These are phyloP conservation scores for Avena insularis DNA, from an alignment of 176 grass and related monocot genomes.

Conservation along the genomic window DNA sequence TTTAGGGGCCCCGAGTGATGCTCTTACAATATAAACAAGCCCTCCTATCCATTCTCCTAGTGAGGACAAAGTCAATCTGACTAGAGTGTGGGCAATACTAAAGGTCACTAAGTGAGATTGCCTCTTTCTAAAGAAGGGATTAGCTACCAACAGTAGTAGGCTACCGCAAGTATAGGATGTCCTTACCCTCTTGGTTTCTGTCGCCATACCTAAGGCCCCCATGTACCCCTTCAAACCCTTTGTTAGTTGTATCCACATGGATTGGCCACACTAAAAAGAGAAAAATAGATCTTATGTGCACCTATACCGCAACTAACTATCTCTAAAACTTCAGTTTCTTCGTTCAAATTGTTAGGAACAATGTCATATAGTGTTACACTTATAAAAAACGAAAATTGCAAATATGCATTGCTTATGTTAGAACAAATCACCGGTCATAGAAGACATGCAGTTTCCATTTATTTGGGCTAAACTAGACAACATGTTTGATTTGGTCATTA, in stretches of 20 bases:
- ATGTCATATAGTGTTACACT: too few species aligned
- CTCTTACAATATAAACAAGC: neutral
- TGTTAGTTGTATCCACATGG: too few species aligned
- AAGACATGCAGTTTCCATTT: neutral
- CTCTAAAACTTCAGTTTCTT: neutral
- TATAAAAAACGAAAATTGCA: neutral
- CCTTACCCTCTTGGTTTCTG: slow-evolving; percentile 2
- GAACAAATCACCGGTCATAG: neutral
- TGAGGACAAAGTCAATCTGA: slow-evolving; percentile 5
- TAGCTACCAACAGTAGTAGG: too few species aligned
- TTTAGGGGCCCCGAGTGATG: neutral
- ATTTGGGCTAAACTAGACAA: neutral
- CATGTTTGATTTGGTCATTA: neutral
- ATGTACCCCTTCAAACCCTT: neutral
- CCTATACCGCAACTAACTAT: neutral
- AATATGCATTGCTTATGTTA: neutral
- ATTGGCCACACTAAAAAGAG: neutral
- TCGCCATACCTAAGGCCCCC: slow-evolving; percentile 2
- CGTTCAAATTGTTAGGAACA: neutral
- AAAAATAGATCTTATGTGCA: neutral
- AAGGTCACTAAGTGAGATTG: slow-evolving; percentile 7
- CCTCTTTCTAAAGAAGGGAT: too few species aligned
- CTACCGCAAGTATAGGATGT: neutral
- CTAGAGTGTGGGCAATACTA: neutral
- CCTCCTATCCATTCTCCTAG: neutral